phyloP scores from a whole-genome alignment of 163 green algal genomes.

The Scenedesmus sp. region DNA sequence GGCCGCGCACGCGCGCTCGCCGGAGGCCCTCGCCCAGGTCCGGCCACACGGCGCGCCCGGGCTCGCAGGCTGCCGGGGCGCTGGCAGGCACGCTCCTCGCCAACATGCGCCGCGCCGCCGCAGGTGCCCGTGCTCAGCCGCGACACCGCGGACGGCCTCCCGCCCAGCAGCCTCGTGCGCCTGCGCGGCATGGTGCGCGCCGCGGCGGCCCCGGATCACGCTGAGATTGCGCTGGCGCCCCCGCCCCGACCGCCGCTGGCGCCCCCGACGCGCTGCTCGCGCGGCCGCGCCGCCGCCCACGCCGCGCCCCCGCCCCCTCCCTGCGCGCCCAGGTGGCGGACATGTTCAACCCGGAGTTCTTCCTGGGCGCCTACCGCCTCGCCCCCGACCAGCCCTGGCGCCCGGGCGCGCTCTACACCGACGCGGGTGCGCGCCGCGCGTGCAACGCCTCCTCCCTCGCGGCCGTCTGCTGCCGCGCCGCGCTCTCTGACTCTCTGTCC shows the following conservation, averaged over 20 bases:
- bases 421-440: neutral
- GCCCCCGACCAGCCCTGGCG: neutral
- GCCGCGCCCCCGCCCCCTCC: neutral
- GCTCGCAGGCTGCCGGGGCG: too few relatives aligned
- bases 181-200: conserved; percentile 68
- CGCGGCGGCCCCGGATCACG: too few relatives aligned
- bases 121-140: conserved; percentile 64
- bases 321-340: conserved; percentile 46
- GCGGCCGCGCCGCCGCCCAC: neutral
- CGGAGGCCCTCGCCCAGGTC: too few relatives aligned
- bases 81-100: neutral
- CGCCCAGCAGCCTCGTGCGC: conserved; percentile 55
- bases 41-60: too few relatives aligned
- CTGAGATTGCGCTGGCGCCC: too few relatives aligned
- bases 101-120: neutral
- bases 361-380: conserved; percentile 23
- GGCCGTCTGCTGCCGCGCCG: too few relatives aligned
- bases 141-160: conserved; percentile 48
- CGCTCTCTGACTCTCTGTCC: too few relatives aligned
- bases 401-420: conserved; percentile 21
- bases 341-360: conserved; percentile 54
- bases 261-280: neutral
- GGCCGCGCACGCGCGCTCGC: neutral
- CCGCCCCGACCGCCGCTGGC: too few relatives aligned
- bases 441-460: conserved; percentile 1